Percentiles rank a stretch among this genome's conserved stretches.
Conservation (phyloP, 2,329 filamentous ascomycete genomes). For the Aurifilum marmelostoma region DNA sequence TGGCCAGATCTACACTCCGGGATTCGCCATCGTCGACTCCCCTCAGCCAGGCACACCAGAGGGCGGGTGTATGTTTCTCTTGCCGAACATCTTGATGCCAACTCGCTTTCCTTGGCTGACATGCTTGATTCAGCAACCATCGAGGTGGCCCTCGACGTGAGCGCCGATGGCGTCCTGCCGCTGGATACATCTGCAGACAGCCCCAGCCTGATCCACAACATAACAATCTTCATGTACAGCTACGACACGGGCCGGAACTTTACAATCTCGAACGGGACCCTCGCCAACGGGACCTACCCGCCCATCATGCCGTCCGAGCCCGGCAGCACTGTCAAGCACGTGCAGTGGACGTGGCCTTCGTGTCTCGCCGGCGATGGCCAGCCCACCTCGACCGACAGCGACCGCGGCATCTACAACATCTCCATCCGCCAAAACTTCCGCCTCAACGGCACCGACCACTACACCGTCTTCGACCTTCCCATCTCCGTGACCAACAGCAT, state of each 20-base stretch:
- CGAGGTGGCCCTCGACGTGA: slow-evolving; percentile 69
- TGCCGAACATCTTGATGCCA: not conserved
- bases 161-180: slow-evolving; percentile 65
- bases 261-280: slow-evolving; percentile 68
- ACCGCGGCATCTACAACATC: slow-evolving; percentile 69
- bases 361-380: slow-evolving; percentile 67
- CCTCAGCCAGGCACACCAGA: slow-evolving; percentile 67
- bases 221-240: slow-evolving; percentile 70
- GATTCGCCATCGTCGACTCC: slow-evolving; percentile 67
- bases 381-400: slow-evolving; percentile 48
- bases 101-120: slow-evolving; percentile 2
- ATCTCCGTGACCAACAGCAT: slow-evolving; percentile 71
- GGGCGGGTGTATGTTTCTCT: slow-evolving; percentile 58
- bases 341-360: slow-evolving; percentile 73
- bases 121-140: slow-evolving; percentile 50
- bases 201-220: slow-evolving; percentile 62
- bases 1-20: slow-evolving; percentile 71
- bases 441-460: slow-evolving; percentile 64
- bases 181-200: slow-evolving; percentile 58
- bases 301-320: slow-evolving; percentile 67
- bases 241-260: slow-evolving; percentile 67
- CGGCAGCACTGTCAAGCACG: slow-evolving; percentile 72
- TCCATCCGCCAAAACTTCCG: slow-evolving; percentile 73
- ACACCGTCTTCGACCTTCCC: slow-evolving; percentile 73
- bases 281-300: slow-evolving; percentile 57